Evolutionary conservation across 2,329 filamentous ascomycete species (phyloP).

Genomic region (Aureobasidium subglaciale): DNA sequence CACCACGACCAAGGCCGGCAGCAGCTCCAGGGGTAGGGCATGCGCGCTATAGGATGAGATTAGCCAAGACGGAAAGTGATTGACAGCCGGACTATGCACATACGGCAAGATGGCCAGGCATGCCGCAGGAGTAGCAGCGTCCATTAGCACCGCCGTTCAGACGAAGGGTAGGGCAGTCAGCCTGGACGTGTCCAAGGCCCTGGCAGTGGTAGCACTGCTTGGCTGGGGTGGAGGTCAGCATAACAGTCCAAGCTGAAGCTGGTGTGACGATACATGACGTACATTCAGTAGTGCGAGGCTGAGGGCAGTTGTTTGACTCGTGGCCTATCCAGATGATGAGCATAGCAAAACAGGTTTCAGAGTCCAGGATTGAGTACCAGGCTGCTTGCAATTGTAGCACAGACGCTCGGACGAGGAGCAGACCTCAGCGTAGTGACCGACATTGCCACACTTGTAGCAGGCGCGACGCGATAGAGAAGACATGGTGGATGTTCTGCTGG

Average conservation of each 20-base stretch:
- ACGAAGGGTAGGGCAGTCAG: conserved; percentile 94
- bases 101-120: conserved; percentile 86
- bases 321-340: conserved; percentile 54
- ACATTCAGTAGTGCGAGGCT: conserved; percentile 91
- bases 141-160: conserved; percentile 75
- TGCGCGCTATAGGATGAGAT: conserved; percentile 51
- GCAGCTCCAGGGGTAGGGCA: conserved; percentile 70
- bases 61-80: background rate
- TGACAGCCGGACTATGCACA: conserved; percentile 28
- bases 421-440: conserved; percentile 63
- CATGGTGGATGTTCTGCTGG: conserved; percentile 30
- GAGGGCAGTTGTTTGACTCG: conserved; percentile 95
- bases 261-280: conserved; percentile 33
- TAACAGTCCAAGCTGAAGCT: background rate
- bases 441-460: conserved; percentile 48
- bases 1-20: conserved; percentile 55
- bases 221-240: conserved; percentile 42
- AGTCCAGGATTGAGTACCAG: conserved; percentile 46
- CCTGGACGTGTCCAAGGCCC: conserved; percentile 95
- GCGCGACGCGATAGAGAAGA: conserved; percentile 47
- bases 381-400: conserved; percentile 99
- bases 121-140: conserved; percentile 94
- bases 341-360: conserved; percentile 17
- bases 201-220: conserved; percentile 99
- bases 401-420: conserved; percentile 97